A percentile compares a stretch with the other conserved stretches of the same genome.
Evolutionary conservation across 1,139 yeast species (phyloP).

Genomic region (Taphrina pruni): DNA sequence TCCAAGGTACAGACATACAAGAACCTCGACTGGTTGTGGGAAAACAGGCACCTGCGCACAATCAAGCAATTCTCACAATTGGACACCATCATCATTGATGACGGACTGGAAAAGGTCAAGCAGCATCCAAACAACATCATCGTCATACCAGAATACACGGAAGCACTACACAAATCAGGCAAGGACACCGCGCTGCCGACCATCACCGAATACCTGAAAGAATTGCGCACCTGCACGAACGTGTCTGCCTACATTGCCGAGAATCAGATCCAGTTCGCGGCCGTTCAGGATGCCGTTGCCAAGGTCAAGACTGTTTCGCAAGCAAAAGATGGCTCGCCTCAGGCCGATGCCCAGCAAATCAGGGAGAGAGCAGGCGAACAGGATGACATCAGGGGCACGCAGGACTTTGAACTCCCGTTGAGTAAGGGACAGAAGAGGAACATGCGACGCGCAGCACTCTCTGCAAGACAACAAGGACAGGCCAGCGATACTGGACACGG

Average conservation of each 20-base stretch:
- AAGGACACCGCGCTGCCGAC: constrained; percentile 24
- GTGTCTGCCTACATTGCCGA: constrained; percentile 31
- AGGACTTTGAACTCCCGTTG: neutral
- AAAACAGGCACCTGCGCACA: neutral
- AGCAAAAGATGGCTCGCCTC: neutral
- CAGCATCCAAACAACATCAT: constrained; percentile 39
- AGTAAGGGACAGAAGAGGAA: constrained; percentile 15
- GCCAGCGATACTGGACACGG: no score
- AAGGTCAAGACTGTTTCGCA: neutral
- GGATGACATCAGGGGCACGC: neutral
- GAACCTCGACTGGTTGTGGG: constrained; percentile 34
- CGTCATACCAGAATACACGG: constrained; percentile 32
- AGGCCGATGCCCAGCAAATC: neutral
- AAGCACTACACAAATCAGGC: constrained; percentile 2
- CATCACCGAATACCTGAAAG: constrained; percentile 23
- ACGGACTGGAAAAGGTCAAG: constrained; percentile 29
- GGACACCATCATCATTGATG: constrained; percentile 36
- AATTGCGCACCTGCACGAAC: constrained; percentile 18
- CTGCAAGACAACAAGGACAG: no score
- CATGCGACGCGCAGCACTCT: constrained; percentile 2
- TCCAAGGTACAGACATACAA: constrained; percentile 34
- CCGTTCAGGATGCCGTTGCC: neutral
- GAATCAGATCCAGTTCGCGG: constrained; percentile 9
- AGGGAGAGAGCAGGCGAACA: neutral
- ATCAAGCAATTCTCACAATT: constrained; percentile 23